phyloP scores from a whole-genome alignment of 257 asterid genomes.

The Gardenia jasminoides region DNA sequence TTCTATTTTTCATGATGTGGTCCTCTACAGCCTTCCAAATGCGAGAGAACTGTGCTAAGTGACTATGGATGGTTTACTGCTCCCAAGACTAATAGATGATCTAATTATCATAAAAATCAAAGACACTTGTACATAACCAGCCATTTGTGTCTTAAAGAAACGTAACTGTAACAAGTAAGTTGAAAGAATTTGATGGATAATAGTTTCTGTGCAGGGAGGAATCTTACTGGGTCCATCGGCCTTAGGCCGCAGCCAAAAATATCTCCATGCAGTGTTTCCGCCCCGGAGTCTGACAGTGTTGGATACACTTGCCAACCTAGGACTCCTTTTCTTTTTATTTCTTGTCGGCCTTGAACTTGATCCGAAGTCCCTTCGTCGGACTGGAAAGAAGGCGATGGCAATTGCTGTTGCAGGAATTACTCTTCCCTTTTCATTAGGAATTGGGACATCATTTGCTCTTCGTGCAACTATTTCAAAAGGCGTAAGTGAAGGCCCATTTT shows the following conservation, averaged over 20 bases:
- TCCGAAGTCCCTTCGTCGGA: slow-evolving; percentile 24
- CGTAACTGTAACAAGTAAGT: background rate
- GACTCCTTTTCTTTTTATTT: slow-evolving; percentile 37
- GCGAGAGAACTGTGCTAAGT: background rate
- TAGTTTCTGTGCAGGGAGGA: slow-evolving; percentile 29
- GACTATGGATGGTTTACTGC: background rate
- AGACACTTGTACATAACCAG: background rate
- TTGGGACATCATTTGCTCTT: slow-evolving; percentile 31
- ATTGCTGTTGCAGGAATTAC: slow-evolving; percentile 35
- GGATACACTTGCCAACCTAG: slow-evolving; percentile 35
- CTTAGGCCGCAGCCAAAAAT: slow-evolving; percentile 28
- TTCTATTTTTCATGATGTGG: background rate
- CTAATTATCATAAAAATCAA: background rate
- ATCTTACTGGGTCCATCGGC: slow-evolving; percentile 38
- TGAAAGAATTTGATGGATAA: background rate
- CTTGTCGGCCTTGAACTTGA: slow-evolving; percentile 38
- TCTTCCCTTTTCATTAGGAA: slow-evolving; percentile 29
- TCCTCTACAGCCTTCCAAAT: background rate
- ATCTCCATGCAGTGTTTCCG: slow-evolving; percentile 27
- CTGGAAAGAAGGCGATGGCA: slow-evolving; percentile 32
- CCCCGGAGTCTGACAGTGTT: slow-evolving; percentile 32
- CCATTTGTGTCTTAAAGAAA: background rate
- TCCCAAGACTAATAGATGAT: background rate
- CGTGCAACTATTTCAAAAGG: slow-evolving; percentile 24
- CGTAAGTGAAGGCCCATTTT: slow-evolving; percentile 23